Base-by-base conservation (phyloP, 2,329 filamentous ascomycete genomes). In the Fusarium goolgardi region DNA sequence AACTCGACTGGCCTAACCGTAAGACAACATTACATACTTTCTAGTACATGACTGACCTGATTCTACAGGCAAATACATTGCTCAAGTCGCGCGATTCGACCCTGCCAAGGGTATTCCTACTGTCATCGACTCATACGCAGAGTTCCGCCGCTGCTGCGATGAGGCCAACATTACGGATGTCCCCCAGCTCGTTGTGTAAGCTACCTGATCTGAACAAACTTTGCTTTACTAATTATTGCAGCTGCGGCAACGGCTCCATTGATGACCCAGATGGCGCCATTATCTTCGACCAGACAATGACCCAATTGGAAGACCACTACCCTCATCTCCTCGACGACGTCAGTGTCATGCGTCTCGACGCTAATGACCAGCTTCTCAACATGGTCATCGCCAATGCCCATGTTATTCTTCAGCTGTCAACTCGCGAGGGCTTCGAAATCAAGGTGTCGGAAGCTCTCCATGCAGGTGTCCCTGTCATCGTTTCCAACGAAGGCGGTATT, bases 401-500 rank as follows among this genome's bases (percentile, higher is more conserved):
- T 58, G 87, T 94, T 10, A 90, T 90, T 1, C 84, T 96, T 10
- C 92, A 96, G 77, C 86, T 96, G 8, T 94, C 91, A 4, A 94
- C 90, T 0, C 87, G 91, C 35, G 92, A 96, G 75, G 92, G 92
- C 0, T 96, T 96, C 71, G 92, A 96, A 78, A 90, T 96, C 71
- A 96, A 96, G 78, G 91, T 96, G 7, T 93, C 90, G 0, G 93
- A 96, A 78, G 92, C 91, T 2, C 83, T 95, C 23, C 92, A 94
- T 75, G 92, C 93, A 44, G 92, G 92, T 16, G 87, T 90, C 4
- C 92, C 92, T 2, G 86, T 94, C 72, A 93, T 96, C 65, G 91
- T 90, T 5, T 92, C 90, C 2, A 83, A 84, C 21, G 89, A 90
- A 2, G 92, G 92, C n/a, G 92, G 92, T 13, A 94, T 96, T 54